Conservation (phyloP, 352 stramenopile genomes). For the Sclerospora graminicola region DNA sequence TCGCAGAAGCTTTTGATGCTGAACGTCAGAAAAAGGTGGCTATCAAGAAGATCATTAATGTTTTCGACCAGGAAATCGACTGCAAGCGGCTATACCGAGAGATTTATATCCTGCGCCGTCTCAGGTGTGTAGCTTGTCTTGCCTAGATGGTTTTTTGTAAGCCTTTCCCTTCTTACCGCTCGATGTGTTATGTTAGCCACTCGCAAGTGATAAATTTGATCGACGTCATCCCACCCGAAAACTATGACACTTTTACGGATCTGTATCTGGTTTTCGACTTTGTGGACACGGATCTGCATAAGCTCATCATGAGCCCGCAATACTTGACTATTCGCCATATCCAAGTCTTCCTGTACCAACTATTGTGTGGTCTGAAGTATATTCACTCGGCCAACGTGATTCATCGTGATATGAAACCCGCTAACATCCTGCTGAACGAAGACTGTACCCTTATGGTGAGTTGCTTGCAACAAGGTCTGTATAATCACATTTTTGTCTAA, state of each 20-base stretch:
- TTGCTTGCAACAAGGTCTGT: background rate
- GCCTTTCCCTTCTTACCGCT: background rate
- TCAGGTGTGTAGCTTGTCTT: conserved; percentile 29
- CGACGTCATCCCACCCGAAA: conserved; percentile 74
- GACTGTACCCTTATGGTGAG: conserved; percentile 74
- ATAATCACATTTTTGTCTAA: background rate
- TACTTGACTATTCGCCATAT: conserved; percentile 93
- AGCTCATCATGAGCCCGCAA: conserved; percentile 89
- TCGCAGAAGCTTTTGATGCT: conserved; percentile 73
- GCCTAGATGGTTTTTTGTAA: background rate
- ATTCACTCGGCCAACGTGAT: conserved; percentile 90
- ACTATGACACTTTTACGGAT: conserved; percentile 81
- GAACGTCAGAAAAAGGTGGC: conserved; percentile 74
- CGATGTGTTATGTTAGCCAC: conserved; percentile 29
- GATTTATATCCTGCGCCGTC: conserved; percentile 82
- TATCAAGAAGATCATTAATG: conserved; percentile 87
- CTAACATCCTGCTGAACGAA: conserved; percentile 85
- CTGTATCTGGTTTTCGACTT: conserved; percentile 91
- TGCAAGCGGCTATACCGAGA: conserved; percentile 82
- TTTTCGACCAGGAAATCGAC: conserved; percentile 84
- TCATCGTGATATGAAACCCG: conserved; percentile 84
- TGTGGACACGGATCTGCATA: conserved; percentile 90
- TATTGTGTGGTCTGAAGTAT: conserved; percentile 93
- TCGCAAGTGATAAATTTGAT: conserved; percentile 75
- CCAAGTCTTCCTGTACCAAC: conserved; percentile 95